Conservation (phyloP, 805 yeast species). For the Ogataea angusta region DNA sequence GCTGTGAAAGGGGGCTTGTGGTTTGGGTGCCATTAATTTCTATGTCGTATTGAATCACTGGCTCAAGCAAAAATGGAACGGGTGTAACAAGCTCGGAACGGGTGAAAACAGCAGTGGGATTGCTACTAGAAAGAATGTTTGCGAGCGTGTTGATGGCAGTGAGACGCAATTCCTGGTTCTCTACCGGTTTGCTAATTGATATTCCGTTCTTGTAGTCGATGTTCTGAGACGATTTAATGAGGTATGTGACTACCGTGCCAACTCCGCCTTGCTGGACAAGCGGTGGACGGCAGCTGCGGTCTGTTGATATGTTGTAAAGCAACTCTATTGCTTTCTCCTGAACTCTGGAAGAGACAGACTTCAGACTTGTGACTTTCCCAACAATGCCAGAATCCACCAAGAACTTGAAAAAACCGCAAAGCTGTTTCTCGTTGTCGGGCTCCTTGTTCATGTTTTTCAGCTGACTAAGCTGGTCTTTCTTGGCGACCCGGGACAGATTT, state of each 20-base stretch:
- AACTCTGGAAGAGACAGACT: constrained; percentile 28
- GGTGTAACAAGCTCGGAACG: constrained; percentile 40
- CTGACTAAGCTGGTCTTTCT: constrained; percentile 4
- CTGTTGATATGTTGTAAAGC: constrained; percentile 34
- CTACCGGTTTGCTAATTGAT: constrained; percentile 22
- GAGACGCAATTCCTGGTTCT: constrained; percentile 26
- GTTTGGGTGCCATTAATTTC: constrained; percentile 19
- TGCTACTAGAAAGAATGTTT: constrained; percentile 40
- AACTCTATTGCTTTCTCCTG: constrained; percentile 33
- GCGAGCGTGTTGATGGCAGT: constrained; percentile 43
- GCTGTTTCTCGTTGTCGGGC: constrained; percentile 1
- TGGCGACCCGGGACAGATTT: constrained; percentile 23
- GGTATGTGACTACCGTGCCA: constrained; percentile 37
- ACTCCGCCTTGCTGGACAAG: constrained; percentile 47
- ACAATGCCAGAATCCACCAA: not conserved
- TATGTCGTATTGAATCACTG: constrained; percentile 38
- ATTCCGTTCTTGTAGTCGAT: constrained; percentile 23
- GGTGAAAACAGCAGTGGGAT: constrained; percentile 41
- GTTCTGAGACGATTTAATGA: constrained; percentile 32
- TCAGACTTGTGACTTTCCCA: constrained; percentile 30
- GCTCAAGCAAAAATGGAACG: constrained; percentile 47
- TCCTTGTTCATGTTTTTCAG: constrained; percentile 1
- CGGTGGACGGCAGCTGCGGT: constrained; percentile 30
- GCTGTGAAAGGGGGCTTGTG: constrained; percentile 21
- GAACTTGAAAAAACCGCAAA: not conserved